Evolutionary conservation across 1,284 basidiomycete species (phyloP), one percentile per base, ranked within the genome.

Genomic region (Lentinus polychrous): DNA sequence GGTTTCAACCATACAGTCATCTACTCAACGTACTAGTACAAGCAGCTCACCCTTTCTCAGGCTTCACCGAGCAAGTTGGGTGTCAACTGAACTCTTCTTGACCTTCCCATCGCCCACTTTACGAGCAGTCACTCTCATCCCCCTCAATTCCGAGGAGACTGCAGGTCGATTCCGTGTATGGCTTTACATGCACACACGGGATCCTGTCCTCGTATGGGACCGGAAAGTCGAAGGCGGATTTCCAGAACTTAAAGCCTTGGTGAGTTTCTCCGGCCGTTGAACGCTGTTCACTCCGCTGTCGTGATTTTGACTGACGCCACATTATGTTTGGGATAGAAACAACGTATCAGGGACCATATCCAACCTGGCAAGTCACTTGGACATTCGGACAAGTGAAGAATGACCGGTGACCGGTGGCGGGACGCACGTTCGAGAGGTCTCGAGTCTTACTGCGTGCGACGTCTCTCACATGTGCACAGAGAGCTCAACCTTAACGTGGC

Each of bases 111-210:
- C 86, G 15, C 88, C 90, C 0, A 61, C 68, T 0, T 65, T 95
- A 38, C 72, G 70, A 33, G 72, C 77, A 32, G 80, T 93, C 46
- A 77, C 82, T 7, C 70, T 94, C 49, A 65, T 89, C 23, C 92
- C 93, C 12, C 72, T 83, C 46, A 89, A 83, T 58, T 63, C 81
- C 14, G 86, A 89, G 14, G 91, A 93, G 55, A 89, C 91, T 6
- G 86, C 82, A 32, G 92, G 92, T 18, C 75, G 91, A 22, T 96
- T 95, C 64, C 78, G 92, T 22, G 82, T 94, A 14, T 95, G 92
- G 92, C 66, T 94, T 23, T 76, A 76, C 33, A 63, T 62, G 18
- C 68, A 66, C 15, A 63, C 65, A 2, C 64, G 67, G 11, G 63
- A 69, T 7, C 64, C 68, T 20, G 55, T 62, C 39, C 64, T 89